Evolutionary conservation across 805 yeast species (phyloP), one percentile per base, ranked within the genome.

Genomic region (Yamadazyma philogaea): DNA sequence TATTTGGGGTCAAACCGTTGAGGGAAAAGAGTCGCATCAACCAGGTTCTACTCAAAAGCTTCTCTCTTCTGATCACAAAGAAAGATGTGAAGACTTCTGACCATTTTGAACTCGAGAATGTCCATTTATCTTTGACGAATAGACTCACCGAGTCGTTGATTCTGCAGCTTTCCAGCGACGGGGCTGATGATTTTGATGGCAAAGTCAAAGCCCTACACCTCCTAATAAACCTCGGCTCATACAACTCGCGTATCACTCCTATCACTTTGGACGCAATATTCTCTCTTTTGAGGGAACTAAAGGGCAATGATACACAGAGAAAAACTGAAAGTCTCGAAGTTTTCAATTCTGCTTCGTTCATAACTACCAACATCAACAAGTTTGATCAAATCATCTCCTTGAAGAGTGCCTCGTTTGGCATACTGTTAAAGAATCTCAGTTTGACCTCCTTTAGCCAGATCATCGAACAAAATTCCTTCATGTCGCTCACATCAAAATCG

Each of bases 21-120:
- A 8, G 33, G 4, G 45, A 42, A 31, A 40, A 44, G 30, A 49
- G 36, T 14, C n/a, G 26, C 8, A 38, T 46, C 6, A 11, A 34
- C 5, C 47, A 43, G 34, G 31, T 44, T 3, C 10, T 44, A 10
- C 21, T 49, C 36, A 42, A 39, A 11, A 22, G 31, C n/a, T 6
- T 40, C 17, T 10, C 22, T 12, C 16, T 40, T 15, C 34, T 17
- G 11, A 16, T 44, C 14, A 21, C 34, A 10, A 38, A 34, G 7
- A 10, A 28, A n/a, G 30, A 30, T 16, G 3, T 14, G 4, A 19
- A 19, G 4, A 15, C 30, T 5, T 7, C 22, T 11, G 65, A 60
- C 34, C 53, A 42, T 16, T 16, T 59, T 7, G 44, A 43, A 3
- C 17, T 59, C 11, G 41, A 46, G 17, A 49, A 48, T 22, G 16